Percentiles rank a stretch among this genome's conserved stretches.
Conservation (phyloP, 208 protist genomes). For the Leptomonas pyrrhocoris region DNA sequence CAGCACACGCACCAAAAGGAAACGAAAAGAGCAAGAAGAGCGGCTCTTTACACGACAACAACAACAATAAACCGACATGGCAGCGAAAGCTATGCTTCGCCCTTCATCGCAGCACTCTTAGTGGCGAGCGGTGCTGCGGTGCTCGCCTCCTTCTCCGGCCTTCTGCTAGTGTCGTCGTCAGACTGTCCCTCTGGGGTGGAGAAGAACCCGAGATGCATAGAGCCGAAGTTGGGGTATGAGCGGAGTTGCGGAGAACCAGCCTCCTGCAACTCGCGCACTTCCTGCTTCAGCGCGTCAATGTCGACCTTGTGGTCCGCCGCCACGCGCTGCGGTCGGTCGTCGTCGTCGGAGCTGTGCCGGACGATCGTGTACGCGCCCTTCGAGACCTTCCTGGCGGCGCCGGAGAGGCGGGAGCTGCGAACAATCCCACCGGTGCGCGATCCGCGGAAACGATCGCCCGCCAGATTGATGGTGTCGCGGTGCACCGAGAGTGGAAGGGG, state of each 20-base stretch:
- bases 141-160: slow-evolving; percentile 4
- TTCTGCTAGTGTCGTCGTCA: slow-evolving; percentile 14
- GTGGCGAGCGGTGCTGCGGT: slow-evolving; percentile 2
- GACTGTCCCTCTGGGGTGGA: slow-evolving; percentile 5
- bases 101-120: background rate
- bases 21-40: too few species aligned
- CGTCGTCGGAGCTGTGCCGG: slow-evolving; percentile 20
- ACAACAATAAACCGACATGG: too few species aligned
- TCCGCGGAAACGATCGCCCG: slow-evolving; percentile 28
- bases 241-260: slow-evolving; percentile 51
- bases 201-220: slow-evolving; percentile 45
- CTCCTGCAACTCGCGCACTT: slow-evolving; percentile 28
- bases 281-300: slow-evolving; percentile 32
- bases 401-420: slow-evolving; percentile 9
- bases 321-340: slow-evolving; percentile 15
- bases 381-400: background rate
- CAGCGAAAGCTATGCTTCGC: too few species aligned
- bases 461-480: slow-evolving; percentile 54
- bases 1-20: too few species aligned
- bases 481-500: slow-evolving; percentile 31
- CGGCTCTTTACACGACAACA: too few species aligned
- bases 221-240: slow-evolving; percentile 63
- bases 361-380: slow-evolving; percentile 29
- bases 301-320: slow-evolving; percentile 18
- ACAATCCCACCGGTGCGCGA: slow-evolving; percentile 2